phyloP scores from a whole-genome alignment of 2,329 filamentous ascomycete species.

The Mycosphaerella sp. region DNA sequence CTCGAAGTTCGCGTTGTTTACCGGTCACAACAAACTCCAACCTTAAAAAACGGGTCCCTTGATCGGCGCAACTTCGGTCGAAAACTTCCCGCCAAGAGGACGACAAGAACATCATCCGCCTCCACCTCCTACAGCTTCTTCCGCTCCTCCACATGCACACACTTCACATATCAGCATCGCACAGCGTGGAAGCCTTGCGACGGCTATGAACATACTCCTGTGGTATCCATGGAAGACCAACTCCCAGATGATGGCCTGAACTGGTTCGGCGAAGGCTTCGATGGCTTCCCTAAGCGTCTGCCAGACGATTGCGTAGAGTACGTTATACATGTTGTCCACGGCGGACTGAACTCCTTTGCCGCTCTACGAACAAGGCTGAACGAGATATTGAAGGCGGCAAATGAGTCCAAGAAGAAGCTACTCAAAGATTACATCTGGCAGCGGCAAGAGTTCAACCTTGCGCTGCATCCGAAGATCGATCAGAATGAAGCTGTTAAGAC shows the following conservation, averaged over 20 bases:
- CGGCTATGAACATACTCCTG: too few relatives aligned
- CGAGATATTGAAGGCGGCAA: constrained; percentile 61
- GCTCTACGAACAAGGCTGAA: constrained; percentile 62
- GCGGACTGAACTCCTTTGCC: constrained; percentile 41
- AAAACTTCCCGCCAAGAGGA: background rate
- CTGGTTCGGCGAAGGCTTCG: constrained; percentile 60
- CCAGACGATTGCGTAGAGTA: constrained; percentile 86
- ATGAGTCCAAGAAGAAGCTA: constrained; percentile 55
- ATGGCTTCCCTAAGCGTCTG: constrained; percentile 59
- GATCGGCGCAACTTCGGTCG: background rate
- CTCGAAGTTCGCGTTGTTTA: constrained; percentile 5
- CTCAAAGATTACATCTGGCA: constrained; percentile 95
- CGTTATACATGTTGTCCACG: constrained; percentile 64
- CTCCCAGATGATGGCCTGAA: constrained; percentile 51
- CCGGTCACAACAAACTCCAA: background rate
- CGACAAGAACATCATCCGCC: background rate
- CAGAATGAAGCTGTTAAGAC: constrained; percentile 3
- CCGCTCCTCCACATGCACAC: background rate
- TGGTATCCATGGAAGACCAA: constrained; percentile 21
- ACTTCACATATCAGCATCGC: too few relatives aligned
- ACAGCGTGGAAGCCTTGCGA: too few relatives aligned
- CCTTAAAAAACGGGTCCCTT: background rate
- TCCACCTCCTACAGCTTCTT: background rate
- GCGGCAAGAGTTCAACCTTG: constrained; percentile 69
- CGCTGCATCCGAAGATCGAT: constrained; percentile 47